Base-by-base conservation (phyloP, 768 basidiomycete species). In the Hydnum rufescens region DNA sequence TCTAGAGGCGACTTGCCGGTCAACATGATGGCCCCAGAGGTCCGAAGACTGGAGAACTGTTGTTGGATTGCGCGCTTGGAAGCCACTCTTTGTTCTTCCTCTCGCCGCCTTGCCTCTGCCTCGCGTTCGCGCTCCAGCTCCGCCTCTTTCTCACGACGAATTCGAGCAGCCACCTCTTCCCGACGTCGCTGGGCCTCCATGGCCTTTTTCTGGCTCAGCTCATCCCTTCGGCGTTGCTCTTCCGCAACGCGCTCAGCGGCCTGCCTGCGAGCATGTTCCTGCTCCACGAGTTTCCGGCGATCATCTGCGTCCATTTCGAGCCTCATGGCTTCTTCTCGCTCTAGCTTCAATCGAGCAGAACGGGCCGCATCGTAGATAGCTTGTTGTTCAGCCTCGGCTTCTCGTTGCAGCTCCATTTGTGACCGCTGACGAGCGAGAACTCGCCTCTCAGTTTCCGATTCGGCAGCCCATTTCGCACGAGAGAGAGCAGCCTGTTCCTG, bases 141-240 rank as follows among this genome's bases (percentile, higher is more conserved):
- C 52, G 61, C 67, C 49, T 66, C 67, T 19, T 62, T 60, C 47
- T 73, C 71, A 34, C 71, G 70, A 32, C 68, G 67, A 36, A 67
- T 68, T 57, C 66, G 67, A 28, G 67, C 68, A 42, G 69, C 65
- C 22, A 72, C 71, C 47, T 73, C 71, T 2, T 62, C 66, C 30
- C 69, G 65, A 28, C 65, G 62, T 3, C 70, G 65, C 55, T 75
- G 73, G 36, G 74, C 72, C 47, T 60, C 62, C 25, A 50, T 32
- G 75, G 65, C 76, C 75, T 76, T 48, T 68, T 63, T 53, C 77
- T 76, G 53, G 74, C 53, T 55, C 68, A 68, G 19, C 56, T 75
- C 70, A 52, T 75, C 71, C 48, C 72, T 47, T 48, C 76, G 61
- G 31, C 72, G 66, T 58, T 73, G 68, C 53, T 72, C 66, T 19